Base-by-base conservation (phyloP, 495 filamentous ascomycete genomes). In the Podospora didyma region DNA sequence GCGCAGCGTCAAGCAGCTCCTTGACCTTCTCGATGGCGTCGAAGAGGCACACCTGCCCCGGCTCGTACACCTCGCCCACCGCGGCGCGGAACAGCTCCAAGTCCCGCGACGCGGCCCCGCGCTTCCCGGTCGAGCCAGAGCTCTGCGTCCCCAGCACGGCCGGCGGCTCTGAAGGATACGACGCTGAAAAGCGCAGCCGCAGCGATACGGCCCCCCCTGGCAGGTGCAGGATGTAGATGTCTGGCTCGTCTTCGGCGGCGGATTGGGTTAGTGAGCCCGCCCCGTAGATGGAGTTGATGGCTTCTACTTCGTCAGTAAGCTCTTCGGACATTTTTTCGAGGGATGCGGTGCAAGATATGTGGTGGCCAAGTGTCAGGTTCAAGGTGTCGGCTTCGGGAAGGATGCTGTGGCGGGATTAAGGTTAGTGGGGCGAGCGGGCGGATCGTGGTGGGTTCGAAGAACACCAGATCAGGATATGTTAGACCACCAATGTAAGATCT, bases 251-350 rank as follows among this genome's bases (percentile, higher is more conserved):
- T 42, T 70, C 66, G 3, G 51, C 41, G 2, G 57, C 6, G 16
- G 67, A 62, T 16, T 69, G 71, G 7, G 69, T 62, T 21, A 96
- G 73, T 6, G 88, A 89, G 41, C 77, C 72, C 16, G 83, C 79
- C 21, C 86, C 89, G 73, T 95, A 98, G 61, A 98, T 98, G 20
- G 93, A 89, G 69, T 94, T 96, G 59, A 98, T 89, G 49, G 89
- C 90, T 64, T 88, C 86, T 16, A 93, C 75, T 73, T 98, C 94
- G 73, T 97, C 89, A 39, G 66, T 67, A 21, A 96, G 84, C 34
- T 93, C 89, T 77, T 92, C 75, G 52, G 82, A 85, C 85, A 87
- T 89, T 56, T 60, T 71, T 39, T 26, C n/a, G n/a, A n/a, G n/a
- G n/a, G n/a, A n/a, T n/a, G n/a, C n/a, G n/a, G n/a, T n/a, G n/a